These are phyloP conservation scores for Lotmaria passim DNA, from an alignment of 208 protist genomes.

Conservation along the genomic window DNA sequence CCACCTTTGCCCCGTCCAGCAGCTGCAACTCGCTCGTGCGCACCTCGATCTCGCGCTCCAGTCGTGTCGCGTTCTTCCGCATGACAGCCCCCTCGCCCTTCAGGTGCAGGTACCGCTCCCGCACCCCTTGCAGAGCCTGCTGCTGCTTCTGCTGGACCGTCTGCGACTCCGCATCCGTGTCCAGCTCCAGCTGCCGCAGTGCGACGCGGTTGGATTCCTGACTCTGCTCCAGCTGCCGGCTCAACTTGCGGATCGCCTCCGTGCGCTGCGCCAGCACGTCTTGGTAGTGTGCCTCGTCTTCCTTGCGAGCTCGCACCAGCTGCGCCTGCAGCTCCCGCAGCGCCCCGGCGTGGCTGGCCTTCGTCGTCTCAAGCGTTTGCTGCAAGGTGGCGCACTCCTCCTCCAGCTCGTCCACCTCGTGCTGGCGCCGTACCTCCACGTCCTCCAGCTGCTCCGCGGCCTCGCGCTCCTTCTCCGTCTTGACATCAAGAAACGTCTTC, in stretches of 20 bases:
- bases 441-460: conserved; percentile 64
- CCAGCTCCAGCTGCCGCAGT: conserved; percentile 91
- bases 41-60: conserved; percentile 94
- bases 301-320: conserved; percentile 42
- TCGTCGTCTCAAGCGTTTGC: conserved; percentile 69
- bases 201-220: conserved; percentile 87
- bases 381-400: conserved; percentile 70
- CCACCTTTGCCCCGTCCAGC: conserved; percentile 76
- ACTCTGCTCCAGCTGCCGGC: conserved; percentile 66
- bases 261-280: conserved; percentile 73
- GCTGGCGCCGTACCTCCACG: conserved; percentile 86
- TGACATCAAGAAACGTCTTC: conserved; percentile 89
- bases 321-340: conserved; percentile 40
- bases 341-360: conserved; percentile 43
- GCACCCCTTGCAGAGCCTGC: conserved; percentile 69
- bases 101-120: conserved; percentile 90
- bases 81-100: conserved; percentile 96
- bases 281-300: conserved; percentile 83
- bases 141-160: conserved; percentile 80
- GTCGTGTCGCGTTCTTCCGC: conserved; percentile 90
- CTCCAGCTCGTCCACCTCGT: conserved; percentile 88
- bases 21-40: conserved; percentile 71
- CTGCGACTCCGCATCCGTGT: conserved; percentile 94
- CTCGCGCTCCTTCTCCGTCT: conserved; percentile 83
- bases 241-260: conserved; percentile 66